Evolutionary conservation across 208 protist species (phyloP), one percentile per base, ranked within the genome.

Genomic region (Plasmodiophora brassicae): DNA sequence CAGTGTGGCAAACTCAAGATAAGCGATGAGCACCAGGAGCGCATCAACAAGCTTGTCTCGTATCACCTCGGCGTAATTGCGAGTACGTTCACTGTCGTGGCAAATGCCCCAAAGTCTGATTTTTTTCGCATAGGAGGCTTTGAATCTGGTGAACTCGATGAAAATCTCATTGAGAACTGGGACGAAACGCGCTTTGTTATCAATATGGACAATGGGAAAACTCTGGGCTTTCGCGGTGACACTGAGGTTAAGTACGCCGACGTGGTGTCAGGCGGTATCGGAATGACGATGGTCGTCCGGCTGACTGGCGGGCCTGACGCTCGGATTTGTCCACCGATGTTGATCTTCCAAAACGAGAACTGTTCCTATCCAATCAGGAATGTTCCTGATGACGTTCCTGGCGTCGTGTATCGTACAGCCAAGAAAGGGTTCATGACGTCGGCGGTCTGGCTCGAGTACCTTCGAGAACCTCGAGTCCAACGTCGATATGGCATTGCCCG

Each of bases 101-200:
- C n/a, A n/a, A n/a, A n/a, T n/a, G n/a, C n/a, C n/a, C n/a, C n/a
- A n/a, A n/a, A n/a, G n/a, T n/a, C n/a, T n/a, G n/a, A n/a, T n/a
- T n/a, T n/a, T n/a, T n/a, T n/a, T n/a, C n/a, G n/a, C n/a, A n/a
- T n/a, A n/a, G 20, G 5, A 78, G n/a, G n/a, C 14, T 78, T 78
- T 38, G 5, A 78, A 8, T 36, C 14, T 32, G 65, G 65, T 8
- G 14, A 32, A 5, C n/a, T 78, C n/a, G 65, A 78, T 38, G 65
- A 78, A 32, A 32, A 5, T 5, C 65, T 78, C 41, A 8, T 38
- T 8, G 14, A 78, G 5, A 78, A 78, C 65, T 14, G 32, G 10
- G 65, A 78, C n/a, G 65, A 78, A 78, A 78, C 65, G 14, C 65
- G 41, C n/a, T 78, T 78, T 32, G n/a, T 78, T 38, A 78, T 38